These are phyloP conservation scores for Dictyostelium citrinum DNA, from an alignment of 78 protist genomes.

Conservation along the genomic window DNA sequence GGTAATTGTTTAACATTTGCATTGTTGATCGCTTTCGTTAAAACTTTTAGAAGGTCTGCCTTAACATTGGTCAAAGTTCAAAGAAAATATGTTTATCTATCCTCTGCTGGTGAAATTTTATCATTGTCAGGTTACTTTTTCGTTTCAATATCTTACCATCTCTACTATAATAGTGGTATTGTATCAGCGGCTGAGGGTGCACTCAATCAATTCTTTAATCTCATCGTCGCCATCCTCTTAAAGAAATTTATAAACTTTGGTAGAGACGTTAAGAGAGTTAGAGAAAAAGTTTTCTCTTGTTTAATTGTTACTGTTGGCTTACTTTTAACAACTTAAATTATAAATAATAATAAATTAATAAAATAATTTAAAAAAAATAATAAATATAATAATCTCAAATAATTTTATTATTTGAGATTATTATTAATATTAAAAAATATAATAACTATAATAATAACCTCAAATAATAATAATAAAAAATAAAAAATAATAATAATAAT, in stretches of 20 bases:
- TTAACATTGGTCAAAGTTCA: background rate
- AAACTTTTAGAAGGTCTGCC: background rate
- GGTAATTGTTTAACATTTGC: slow-evolving; percentile 34
- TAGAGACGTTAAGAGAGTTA: slow-evolving; percentile 58
- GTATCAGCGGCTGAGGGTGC: slow-evolving; percentile 67
- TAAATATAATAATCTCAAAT: background rate
- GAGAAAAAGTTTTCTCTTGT: slow-evolving; percentile 50
- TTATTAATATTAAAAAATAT: no score
- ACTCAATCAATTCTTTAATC: slow-evolving; percentile 50
- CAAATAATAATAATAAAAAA: no score
- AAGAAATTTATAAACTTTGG: slow-evolving; percentile 50
- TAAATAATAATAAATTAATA: background rate
- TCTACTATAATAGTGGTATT: slow-evolving; percentile 61
- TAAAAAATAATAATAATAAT: no score
- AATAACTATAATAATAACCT: no score
- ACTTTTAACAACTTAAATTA: slow-evolving; percentile 28
- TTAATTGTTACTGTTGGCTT: slow-evolving; percentile 41
- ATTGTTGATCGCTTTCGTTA: background rate
- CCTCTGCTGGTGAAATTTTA: slow-evolving; percentile 19
- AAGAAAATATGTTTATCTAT: slow-evolving; percentile 7
- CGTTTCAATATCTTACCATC: slow-evolving; percentile 61
- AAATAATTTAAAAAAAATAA: background rate
- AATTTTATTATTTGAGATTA: no score
- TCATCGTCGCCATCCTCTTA: slow-evolving; percentile 24
- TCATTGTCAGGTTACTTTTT: slow-evolving; percentile 50